Evolutionary conservation across 108 stramenopile species (phyloP), one percentile per base, ranked within the genome.

Genomic region (Bacterosira constricta): DNA sequence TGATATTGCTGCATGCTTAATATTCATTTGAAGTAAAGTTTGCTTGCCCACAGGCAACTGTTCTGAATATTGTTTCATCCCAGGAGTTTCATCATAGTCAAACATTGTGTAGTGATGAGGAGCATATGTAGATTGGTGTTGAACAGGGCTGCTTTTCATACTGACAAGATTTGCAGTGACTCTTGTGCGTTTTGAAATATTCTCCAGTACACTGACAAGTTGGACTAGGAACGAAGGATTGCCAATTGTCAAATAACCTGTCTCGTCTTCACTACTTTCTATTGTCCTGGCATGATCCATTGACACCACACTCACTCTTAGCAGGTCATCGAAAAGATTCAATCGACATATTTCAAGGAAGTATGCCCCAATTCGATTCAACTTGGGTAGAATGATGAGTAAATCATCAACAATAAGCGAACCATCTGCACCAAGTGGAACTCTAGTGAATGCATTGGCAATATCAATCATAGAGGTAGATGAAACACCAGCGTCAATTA

Each of bases 21-120:
- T 35, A 27, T 53, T 32, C 23, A 41, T 69, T 53, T 17, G 66
- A 10, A 36, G 62, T 44, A 27, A 45, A 2, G 6, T 55, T 35
- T 42, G 54, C 61, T 37, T 54, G 10, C 51, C 64, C 10, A 66
- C 7, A n/a, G 71, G 71, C 0, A 34, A 35, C 34, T 71, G 71
- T 17, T 30, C 65, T 2, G 63, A 20, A 51, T 71, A 71, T 63
- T 74, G 73, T 37, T 65, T 59, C 73, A 71, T 53, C 30, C 64
- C 64, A 4, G 68, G 68, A 21, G 9, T 17, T 31, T 66, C 64
- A 52, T 66, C 50, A 29, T 44, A 66, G 26, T 66, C 64, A 8
- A 38, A 61, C n/a, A 31, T 66, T 8, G 29, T 51, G 46, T 31
- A 51, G 4, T 52, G 31, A 32, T 17, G 31, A 7, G 51, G 49